Conservation (phyloP, 495 filamentous ascomycete genomes). For the Lasiosphaeriaceae sp. region DNA sequence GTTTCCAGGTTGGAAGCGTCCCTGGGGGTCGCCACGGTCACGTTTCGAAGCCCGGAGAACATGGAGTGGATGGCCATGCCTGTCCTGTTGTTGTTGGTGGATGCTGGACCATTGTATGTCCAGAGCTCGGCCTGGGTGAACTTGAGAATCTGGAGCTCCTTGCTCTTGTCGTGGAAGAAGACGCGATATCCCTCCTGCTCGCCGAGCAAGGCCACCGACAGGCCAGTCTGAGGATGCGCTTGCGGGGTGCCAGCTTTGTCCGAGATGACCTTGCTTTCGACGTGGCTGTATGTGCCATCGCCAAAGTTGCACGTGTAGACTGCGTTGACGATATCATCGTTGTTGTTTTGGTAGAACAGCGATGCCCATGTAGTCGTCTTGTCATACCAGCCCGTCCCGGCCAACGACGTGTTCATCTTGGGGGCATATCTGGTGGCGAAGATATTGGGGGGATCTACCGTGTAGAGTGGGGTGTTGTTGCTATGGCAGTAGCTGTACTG, state of each 20-base stretch:
- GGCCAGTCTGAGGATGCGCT: slow-evolving; percentile 12
- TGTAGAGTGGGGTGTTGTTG: slow-evolving; percentile 25
- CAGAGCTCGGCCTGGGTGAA: slow-evolving; percentile 18
- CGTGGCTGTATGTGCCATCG: slow-evolving; percentile 19
- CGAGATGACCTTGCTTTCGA: slow-evolving; percentile 20
- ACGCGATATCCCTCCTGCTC: slow-evolving; percentile 24
- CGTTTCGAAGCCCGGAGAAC: slow-evolving; percentile 20
- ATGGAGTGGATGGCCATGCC: slow-evolving; percentile 20
- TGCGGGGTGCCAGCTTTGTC: slow-evolving; percentile 13
- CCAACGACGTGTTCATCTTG: slow-evolving; percentile 25
- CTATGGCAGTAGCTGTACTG: slow-evolving; percentile 27
- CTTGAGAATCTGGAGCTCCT: slow-evolving; percentile 19
- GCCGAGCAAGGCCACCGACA: slow-evolving; percentile 24
- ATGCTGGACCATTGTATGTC: slow-evolving; percentile 22
- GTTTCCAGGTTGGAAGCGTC: slow-evolving; percentile 22
- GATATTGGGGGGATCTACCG: slow-evolving; percentile 18
- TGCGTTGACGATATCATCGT: slow-evolving; percentile 28
- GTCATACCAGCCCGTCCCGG: slow-evolving; percentile 25
- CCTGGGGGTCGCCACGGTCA: slow-evolving; percentile 21
- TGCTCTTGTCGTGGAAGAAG: slow-evolving; percentile 24
- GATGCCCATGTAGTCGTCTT: slow-evolving; percentile 18
- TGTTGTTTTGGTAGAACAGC: slow-evolving; percentile 28
- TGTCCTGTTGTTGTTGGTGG: slow-evolving; percentile 15
- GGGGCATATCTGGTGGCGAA: slow-evolving; percentile 13
- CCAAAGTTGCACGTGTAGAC: slow-evolving; percentile 24